phyloP scores from a whole-genome alignment of 1,139 yeast genomes.

The Lodderomyces orthopsilosis region DNA sequence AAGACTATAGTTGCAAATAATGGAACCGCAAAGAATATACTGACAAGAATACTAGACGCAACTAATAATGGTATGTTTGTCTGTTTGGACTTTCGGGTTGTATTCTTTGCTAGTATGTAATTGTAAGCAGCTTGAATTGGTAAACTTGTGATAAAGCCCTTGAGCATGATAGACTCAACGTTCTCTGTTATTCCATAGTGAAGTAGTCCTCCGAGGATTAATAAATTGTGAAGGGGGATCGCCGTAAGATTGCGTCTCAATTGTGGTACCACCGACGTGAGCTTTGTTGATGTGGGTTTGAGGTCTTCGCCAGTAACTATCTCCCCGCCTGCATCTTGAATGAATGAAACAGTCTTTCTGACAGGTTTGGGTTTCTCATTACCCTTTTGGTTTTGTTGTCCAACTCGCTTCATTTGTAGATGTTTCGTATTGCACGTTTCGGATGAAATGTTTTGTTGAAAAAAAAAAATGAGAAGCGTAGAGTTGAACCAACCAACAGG shows the following conservation, averaged over 20 bases:
- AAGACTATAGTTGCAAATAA: slow-evolving; percentile 53
- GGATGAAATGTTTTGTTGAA: not conserved
- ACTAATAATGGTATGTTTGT: slow-evolving; percentile 33
- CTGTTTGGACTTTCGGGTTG: slow-evolving; percentile 19
- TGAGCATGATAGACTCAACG: slow-evolving; percentile 24
- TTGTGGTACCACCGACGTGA: slow-evolving; percentile 13
- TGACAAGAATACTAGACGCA: slow-evolving; percentile 35
- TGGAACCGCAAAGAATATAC: slow-evolving; percentile 49
- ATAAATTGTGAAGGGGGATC: slow-evolving; percentile 50
- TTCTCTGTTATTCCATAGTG: slow-evolving; percentile 34
- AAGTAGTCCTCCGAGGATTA: slow-evolving; percentile 39
- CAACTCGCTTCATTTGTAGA: not conserved
- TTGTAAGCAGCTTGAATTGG: slow-evolving; percentile 30
- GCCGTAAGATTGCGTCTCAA: slow-evolving; percentile 26
- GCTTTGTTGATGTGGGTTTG: slow-evolving; percentile 1
- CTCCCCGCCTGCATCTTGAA: slow-evolving; percentile 1
- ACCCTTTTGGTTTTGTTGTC: not conserved
- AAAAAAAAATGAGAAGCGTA: slow-evolving; percentile 1
- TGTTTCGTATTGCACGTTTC: not conserved
- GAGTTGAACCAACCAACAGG: not conserved
- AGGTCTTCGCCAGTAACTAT: not conserved
- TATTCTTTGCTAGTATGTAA: slow-evolving; percentile 20
- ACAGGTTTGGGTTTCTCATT: slow-evolving; percentile 5
- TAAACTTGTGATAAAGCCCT: slow-evolving; percentile 26
- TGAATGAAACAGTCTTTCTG: slow-evolving; percentile 12